phyloP scores from a whole-genome alignment of 805 yeast genomes.

The Clavispora santaluciae region DNA sequence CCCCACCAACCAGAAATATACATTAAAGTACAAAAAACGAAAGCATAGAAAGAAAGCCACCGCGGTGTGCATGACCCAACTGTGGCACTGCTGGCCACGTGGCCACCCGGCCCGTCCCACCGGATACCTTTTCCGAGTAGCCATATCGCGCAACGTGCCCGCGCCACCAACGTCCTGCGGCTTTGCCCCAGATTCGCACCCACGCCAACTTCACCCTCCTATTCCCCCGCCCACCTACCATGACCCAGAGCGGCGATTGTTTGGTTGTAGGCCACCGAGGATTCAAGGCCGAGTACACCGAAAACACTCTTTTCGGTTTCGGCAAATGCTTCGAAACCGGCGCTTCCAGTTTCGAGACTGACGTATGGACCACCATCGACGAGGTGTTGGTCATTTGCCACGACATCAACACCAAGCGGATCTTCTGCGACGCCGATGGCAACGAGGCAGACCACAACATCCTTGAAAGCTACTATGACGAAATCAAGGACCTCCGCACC shows the following conservation, averaged over 20 bases:
- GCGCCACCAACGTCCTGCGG: too few species aligned
- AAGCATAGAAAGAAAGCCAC: too few species aligned
- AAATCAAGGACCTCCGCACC: slow-evolving; percentile 20
- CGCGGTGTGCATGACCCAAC: not conserved
- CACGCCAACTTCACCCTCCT: not conserved
- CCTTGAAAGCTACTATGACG: slow-evolving; percentile 25
- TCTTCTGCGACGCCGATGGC: slow-evolving; percentile 32
- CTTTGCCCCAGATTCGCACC: not conserved
- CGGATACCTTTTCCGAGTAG: too few species aligned
- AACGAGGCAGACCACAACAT: slow-evolving; percentile 31
- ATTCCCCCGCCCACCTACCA: not conserved
- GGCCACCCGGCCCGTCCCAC: not conserved
- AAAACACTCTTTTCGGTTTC: slow-evolving; percentile 37
- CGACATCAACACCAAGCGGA: slow-evolving; percentile 34
- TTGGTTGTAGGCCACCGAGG: slow-evolving; percentile 41
- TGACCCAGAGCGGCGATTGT: slow-evolving; percentile 6
- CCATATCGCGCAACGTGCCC: too few species aligned
- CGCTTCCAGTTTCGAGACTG: slow-evolving; percentile 40
- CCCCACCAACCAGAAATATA: too few species aligned
- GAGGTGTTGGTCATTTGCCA: slow-evolving; percentile 36
- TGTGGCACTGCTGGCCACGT: not conserved
- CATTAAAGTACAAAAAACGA: too few species aligned
- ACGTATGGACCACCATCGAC: slow-evolving; percentile 36
- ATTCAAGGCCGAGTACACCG: slow-evolving; percentile 36
- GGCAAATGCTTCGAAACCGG: slow-evolving; percentile 32